Percentiles rank a stretch among this genome's conserved stretches.
Evolutionary conservation across 305 asterid genomes (phyloP).

Genomic region (Rubia tinctorum): DNA sequence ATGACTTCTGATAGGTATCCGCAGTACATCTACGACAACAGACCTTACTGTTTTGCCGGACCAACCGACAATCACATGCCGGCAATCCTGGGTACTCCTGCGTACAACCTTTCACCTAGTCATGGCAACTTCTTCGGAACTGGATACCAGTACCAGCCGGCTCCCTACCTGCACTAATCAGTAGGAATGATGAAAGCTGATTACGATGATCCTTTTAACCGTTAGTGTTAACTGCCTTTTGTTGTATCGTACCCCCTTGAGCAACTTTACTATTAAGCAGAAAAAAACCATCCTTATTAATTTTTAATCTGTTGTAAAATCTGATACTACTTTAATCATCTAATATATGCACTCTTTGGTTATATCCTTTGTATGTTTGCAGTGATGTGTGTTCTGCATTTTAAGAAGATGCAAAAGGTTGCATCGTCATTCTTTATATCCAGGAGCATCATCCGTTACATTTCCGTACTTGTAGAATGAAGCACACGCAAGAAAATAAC

Average conservation of each 20-base stretch:
- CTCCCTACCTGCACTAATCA: slow-evolving; percentile 94
- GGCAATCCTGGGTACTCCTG: slow-evolving; percentile 52
- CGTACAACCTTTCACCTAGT: slow-evolving; percentile 53
- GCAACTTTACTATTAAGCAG: slow-evolving; percentile 36
- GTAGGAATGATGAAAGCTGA: slow-evolving; percentile 55
- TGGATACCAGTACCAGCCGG: slow-evolving; percentile 87
- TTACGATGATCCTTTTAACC: slow-evolving; percentile 54
- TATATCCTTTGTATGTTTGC: not conserved
- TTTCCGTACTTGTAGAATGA: not conserved
- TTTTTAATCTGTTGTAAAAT: slow-evolving; percentile 70
- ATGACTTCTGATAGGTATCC: slow-evolving; percentile 77
- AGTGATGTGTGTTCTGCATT: no score
- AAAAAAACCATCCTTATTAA: slow-evolving; percentile 38
- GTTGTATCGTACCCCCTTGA: slow-evolving; percentile 47
- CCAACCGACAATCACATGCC: slow-evolving; percentile 60
- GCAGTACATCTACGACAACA: slow-evolving; percentile 60
- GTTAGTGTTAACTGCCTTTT: slow-evolving; percentile 63
- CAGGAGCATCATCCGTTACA: no score
- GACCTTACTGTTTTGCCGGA: slow-evolving; percentile 70
- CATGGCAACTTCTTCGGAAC: slow-evolving; percentile 92
- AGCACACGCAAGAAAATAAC: not conserved
- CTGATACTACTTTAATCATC: slow-evolving; percentile 45
- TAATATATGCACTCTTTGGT: slow-evolving; percentile 46
- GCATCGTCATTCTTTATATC: not conserved
- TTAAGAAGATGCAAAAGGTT: not conserved